phyloP scores from a whole-genome alignment of 192 early-diverging fungal species.

The Podila verticillata region DNA sequence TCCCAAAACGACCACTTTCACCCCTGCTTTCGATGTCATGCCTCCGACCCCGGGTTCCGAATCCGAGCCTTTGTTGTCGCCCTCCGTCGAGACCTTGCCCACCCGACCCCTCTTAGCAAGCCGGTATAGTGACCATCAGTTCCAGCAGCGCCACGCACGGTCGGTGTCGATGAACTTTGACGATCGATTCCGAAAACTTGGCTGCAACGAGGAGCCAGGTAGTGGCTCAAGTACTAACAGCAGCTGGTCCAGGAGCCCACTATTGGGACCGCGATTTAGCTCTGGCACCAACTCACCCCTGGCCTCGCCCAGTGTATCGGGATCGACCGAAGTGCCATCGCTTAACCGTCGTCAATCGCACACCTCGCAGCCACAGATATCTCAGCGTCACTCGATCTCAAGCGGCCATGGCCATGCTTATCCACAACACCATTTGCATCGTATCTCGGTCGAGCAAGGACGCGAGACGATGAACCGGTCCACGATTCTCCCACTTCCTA shows the following conservation, averaged over 20 bases:
- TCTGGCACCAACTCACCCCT: slow-evolving; percentile 36
- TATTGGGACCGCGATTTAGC: slow-evolving; percentile 37
- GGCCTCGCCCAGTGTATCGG: neutral
- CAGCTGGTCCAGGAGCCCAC: slow-evolving; percentile 42
- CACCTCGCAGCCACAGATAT: slow-evolving; percentile 3
- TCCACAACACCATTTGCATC: slow-evolving; percentile 16
- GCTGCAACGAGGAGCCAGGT: slow-evolving; percentile 4
- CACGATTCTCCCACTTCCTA: slow-evolving; percentile 22
- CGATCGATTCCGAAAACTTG: slow-evolving; percentile 28
- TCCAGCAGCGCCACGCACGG: slow-evolving; percentile 36
- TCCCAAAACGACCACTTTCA: slow-evolving; percentile 8
- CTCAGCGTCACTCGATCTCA: slow-evolving; percentile 45
- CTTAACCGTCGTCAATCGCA: slow-evolving; percentile 21
- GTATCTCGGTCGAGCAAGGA: slow-evolving; percentile 38
- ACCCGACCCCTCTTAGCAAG: slow-evolving; percentile 6
- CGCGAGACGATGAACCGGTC: slow-evolving; percentile 38
- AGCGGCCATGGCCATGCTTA: slow-evolving; percentile 21
- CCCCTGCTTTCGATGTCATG: slow-evolving; percentile 8
- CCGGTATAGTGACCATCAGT: slow-evolving; percentile 20
- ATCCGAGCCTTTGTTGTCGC: neutral
- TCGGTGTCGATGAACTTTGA: slow-evolving; percentile 46
- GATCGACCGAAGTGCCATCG: neutral
- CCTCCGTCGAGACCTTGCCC: slow-evolving; percentile 6
- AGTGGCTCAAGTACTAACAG: slow-evolving; percentile 24
- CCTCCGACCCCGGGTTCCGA: slow-evolving; percentile 5